Evolutionary conservation across 1,284 basidiomycete genomes (phyloP), one percentile per base, ranked within the genome.

Genomic region (Laetiporus sulphureus): DNA sequence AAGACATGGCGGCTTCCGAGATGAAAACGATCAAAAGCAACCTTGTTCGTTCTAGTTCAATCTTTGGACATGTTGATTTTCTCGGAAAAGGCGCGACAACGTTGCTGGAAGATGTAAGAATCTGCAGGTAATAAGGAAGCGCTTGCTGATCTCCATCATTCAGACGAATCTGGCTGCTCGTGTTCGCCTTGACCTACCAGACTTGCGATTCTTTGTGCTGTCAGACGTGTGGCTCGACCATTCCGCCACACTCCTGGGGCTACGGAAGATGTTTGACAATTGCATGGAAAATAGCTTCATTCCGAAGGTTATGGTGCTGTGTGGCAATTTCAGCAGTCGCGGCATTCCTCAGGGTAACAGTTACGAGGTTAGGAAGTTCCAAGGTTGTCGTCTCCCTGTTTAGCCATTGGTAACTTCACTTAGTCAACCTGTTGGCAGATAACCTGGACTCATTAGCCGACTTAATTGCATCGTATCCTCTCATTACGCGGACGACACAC

Each of bases 211-310:
- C 66, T 91, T 97, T 60, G 82, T 98, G 50, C 73, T 99, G 21
- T 98, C 94, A 0, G 96, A 99, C 60, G 79, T 95, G 4, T 91
- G 90, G 79, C 69, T 96, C n/a, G 94, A 99, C 63, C 81, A 92
- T 50, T 82, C 89, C 0, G 77, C 84, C 44, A 92, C 91, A 1
- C 63, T 97, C 10, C 63, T 70, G 5, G 91, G 89, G 1, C 72
- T 99, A 10, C 73, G 78, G 43, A 83, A 83, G 51, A 78, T 99
- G 65, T 84, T 99, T 51, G 85, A 94, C 52, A 91, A 91, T 37
- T 99, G 95, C 60, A 79, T 94, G 29, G 88, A 91, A 50, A 88
- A 85, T 40, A 83, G 76, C 50, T 90, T 84, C 64, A 83, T 87
- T 49, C 95, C 84, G 5, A 91, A 79, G 55, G 73, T 92, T 5